A percentile compares a stretch with the other conserved stretches of the same genome.
These are phyloP conservation scores for Danielozyma ontarioensis DNA, from an alignment of 805 yeast species.

Conservation along the genomic window DNA sequence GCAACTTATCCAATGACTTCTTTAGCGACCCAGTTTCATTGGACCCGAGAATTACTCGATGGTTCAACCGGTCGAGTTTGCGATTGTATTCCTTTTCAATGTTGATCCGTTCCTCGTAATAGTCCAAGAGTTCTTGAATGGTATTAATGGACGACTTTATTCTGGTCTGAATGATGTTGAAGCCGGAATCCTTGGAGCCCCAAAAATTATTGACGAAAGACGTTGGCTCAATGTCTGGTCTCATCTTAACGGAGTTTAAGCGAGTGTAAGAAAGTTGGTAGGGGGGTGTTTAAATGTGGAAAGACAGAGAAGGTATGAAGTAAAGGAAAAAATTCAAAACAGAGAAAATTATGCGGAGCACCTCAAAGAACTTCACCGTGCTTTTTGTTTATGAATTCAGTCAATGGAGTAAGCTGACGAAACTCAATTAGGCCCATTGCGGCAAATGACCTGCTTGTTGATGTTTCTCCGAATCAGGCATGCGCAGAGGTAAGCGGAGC, in stretches of 20 bases:
- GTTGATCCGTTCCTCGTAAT: conserved; percentile 39
- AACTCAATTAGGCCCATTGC: background rate
- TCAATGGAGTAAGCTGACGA: background rate
- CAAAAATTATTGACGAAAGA: conserved; percentile 45
- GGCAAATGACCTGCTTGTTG: background rate
- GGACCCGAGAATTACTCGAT: conserved; percentile 44
- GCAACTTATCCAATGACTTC: conserved; percentile 53
- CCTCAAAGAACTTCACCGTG: too few species aligned
- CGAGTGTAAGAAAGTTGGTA: too few species aligned
- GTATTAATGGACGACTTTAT: conserved; percentile 59
- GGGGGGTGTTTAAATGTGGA: too few species aligned
- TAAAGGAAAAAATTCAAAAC: too few species aligned
- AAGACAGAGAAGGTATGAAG: too few species aligned
- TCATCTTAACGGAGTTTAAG: background rate
- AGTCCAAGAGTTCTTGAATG: conserved; percentile 29
- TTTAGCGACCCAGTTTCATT: conserved; percentile 57
- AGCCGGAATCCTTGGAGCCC: conserved; percentile 68
- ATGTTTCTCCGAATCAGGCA: background rate
- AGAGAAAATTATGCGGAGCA: too few species aligned
- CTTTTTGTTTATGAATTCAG: too few species aligned
- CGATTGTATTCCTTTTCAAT: conserved; percentile 73
- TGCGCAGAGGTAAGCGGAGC: too few species aligned
- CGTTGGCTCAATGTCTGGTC: conserved; percentile 1
- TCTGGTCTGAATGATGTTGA: conserved; percentile 47
- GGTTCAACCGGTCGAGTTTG: conserved; percentile 47